Conservation (phyloP, 768 basidiomycete species). For the Omphalotus guepiniiformis region DNA sequence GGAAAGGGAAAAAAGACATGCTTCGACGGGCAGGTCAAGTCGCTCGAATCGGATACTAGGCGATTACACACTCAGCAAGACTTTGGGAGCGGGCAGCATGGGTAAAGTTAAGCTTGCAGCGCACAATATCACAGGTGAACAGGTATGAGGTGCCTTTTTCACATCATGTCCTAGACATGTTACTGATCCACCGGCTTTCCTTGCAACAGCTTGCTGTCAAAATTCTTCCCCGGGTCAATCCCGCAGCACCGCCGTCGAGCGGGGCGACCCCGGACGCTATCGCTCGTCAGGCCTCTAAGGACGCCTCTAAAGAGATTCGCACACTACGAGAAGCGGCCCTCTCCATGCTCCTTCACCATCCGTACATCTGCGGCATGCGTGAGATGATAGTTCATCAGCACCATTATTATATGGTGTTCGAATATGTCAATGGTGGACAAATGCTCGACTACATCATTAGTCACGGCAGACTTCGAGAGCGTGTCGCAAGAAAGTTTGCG, state of each 20-base stretch:
- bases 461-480: slow-evolving; percentile 91
- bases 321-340: slow-evolving; percentile 95
- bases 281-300: slow-evolving; percentile 79
- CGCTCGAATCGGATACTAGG: slow-evolving; percentile 68
- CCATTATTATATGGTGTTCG: slow-evolving; percentile 99
- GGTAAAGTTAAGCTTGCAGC: slow-evolving; percentile 97
- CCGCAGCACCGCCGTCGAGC: slow-evolving; percentile 48
- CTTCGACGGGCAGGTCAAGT: slow-evolving; percentile 23
- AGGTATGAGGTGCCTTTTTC: slow-evolving; percentile 48
- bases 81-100: slow-evolving; percentile 97
- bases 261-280: slow-evolving; percentile 47
- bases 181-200: no score
- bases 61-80: slow-evolving; percentile 95
- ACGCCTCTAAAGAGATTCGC: slow-evolving; percentile 93
- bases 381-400: slow-evolving; percentile 97
- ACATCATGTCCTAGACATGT: slow-evolving; percentile 10
- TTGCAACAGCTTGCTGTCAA: slow-evolving; percentile 86
- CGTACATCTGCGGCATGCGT: slow-evolving; percentile 99
- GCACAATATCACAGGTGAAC: slow-evolving; percentile 85
- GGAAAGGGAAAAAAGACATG: slow-evolving; percentile 19
- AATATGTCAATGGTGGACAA: slow-evolving; percentile 98
- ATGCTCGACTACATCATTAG: slow-evolving; percentile 99
- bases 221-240: slow-evolving; percentile 86
- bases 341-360: slow-evolving; percentile 94
- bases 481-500: slow-evolving; percentile 96